Conservation (phyloP, 441 rosid genomes). For the Eruca vesicaria region DNA sequence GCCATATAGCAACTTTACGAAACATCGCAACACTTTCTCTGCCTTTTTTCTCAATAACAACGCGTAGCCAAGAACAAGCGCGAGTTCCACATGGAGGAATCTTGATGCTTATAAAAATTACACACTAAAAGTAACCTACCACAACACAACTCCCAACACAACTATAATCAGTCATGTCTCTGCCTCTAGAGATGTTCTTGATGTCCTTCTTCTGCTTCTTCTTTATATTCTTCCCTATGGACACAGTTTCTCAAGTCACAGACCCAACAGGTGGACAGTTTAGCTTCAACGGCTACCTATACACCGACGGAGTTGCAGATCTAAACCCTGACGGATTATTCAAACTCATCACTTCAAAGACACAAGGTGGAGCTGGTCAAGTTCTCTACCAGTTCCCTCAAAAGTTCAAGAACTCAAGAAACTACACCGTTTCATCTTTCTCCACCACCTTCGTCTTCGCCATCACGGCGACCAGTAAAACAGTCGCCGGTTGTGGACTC, state of each 20-base stretch:
- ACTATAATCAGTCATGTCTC: conserved; percentile 1
- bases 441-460: conserved; percentile 51
- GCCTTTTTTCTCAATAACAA: neutral
- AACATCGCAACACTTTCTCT: conserved; percentile 8
- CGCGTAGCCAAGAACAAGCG: conserved; percentile 6
- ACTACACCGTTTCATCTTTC: conserved; percentile 35
- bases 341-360: conserved; percentile 34
- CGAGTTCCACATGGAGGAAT: conserved; percentile 8
- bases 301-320: conserved; percentile 28
- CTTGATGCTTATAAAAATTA: conserved; percentile 6
- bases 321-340: conserved; percentile 33
- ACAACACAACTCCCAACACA: neutral
- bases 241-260: neutral
- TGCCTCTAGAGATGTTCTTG: neutral
- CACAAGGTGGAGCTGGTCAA: conserved; percentile 34
- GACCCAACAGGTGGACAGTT: conserved; percentile 28
- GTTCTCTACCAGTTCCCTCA: conserved; percentile 43
- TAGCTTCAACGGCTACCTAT: conserved; percentile 24
- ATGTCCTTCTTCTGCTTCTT: neutral
- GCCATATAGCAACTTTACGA: conserved; percentile 16
- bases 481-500: conserved; percentile 68
- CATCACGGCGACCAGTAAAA: conserved; percentile 53
- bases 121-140: neutral
- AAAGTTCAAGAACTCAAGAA: conserved; percentile 25
- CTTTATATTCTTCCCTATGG: neutral